Base-by-base conservation (phyloP, 805 yeast genomes). In the Barnettozyma sp. region DNA sequence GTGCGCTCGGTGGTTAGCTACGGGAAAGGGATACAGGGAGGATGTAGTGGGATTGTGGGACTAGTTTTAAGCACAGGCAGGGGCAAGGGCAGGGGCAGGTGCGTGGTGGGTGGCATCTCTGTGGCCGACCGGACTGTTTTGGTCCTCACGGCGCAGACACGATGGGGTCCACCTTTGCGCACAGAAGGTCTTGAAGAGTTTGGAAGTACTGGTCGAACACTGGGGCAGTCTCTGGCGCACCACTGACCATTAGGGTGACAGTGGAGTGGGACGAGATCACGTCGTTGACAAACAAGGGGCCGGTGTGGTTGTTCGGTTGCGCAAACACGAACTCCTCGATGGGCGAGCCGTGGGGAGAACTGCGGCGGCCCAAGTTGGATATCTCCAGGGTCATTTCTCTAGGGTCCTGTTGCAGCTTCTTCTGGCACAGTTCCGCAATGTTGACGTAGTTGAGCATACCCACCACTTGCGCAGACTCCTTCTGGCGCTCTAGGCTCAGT, bases 291-390 rank as follows among this genome's bases (percentile, higher is more conserved):
- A 41, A 19, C 3, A 35, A 22, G 6, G 40, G 31, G 2, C 40
- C 40, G 9, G 33, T 9, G 15, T 20, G 27, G n/a, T 35, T 39
- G 14, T 33, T 33, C 2, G 45, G 43, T n/a, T 41, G 45, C 5
- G 45, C 29, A 14, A 41, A 41, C 3, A 27, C 11, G 12, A 27
- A 26, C 22, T 31, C 33, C 14, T 36, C 34, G 13, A 36, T 20
- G n/a, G n/a, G n/a, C n/a, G n/a, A n/a, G 5, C 32, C 13, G 8
- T 17, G 14, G 6, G 4, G 15, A 5, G 26, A 6, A 7, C 10
- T 6, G 22, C 39, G 17, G 13, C 22, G 26, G 13, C 42, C 43
- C 3, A 41, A 16, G 14, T 39, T 41, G 3, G 45, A 41, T 5
- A 35, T 33, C 12, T 39, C 42, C 9, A 39, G 22, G 3, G 23